Evolutionary conservation across 2,329 filamentous ascomycete genomes (phyloP), one percentile per base, ranked within the genome.

Genomic region (Nectriaceae sp.): DNA sequence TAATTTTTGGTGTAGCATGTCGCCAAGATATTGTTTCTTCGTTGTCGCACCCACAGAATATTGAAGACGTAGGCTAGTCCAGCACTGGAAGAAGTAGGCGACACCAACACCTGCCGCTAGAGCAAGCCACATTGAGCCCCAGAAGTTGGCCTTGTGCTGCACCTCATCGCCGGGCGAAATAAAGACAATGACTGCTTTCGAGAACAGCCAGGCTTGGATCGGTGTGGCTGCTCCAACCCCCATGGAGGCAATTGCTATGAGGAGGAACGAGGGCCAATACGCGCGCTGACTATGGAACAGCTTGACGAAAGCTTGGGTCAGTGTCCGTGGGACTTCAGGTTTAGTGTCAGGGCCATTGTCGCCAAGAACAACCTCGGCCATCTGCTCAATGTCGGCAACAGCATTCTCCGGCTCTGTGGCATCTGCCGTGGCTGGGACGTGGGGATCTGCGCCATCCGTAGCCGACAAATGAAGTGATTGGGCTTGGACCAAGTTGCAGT

Each of bases 121-220:
- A 3, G 61, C 64, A 3, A 66, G 20, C 56, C 66, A 68, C 61
- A 68, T 65, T 10, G 65, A 40, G 1, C 59, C 63, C 66, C 64
- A 68, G 21, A 67, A 67, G 4, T 59, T 39, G 2, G 53, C 43
- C 15, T 62, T 44, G 0, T 36, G 31, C 2, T 36, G 35, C 2
- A 61, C 19, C 42, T 79, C 74, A 4, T 53, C 46, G 2, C 49
- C 51, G 4, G 52, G 46, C 1, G 59, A 37, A 3, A 63, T 46
- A 21, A 67, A 67, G 8, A 66, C 54, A 0, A 52, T 50, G 1
- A 66, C 38, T 6, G 60, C 57, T 21, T 65, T 56, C 2, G 64
- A 52, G 39, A 66, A 63, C 3, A 70, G 55, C 61, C 61, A 65
- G 3, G 64, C 61, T 31, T 65, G 63, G 2, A 66, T 20, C 0